A percentile compares a stretch with the other conserved stretches of the same genome.
These are phyloP conservation scores for Metrosideros polymorpha DNA, from an alignment of 441 rosid species.

Conservation along the genomic window DNA sequence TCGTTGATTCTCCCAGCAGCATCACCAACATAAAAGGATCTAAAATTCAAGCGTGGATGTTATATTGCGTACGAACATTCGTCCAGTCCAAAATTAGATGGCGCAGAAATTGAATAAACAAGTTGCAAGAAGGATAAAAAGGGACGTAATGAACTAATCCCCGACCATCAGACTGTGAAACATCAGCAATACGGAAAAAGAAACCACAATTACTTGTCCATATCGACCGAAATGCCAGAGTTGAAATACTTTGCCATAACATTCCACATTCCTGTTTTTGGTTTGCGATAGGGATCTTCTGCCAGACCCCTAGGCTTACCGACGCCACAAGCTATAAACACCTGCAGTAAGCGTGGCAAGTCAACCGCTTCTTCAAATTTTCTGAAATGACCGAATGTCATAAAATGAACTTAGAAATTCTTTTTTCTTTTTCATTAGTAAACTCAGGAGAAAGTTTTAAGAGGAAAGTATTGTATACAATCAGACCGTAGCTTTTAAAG, in stretches of 20 bases:
- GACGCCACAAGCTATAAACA: conserved; percentile 77
- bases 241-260: conserved; percentile 77
- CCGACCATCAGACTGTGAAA: accelerated
- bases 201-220: conserved; percentile 52
- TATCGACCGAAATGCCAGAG: conserved; percentile 66
- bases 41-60: conserved; percentile 9
- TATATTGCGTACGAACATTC: not conserved
- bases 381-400: not conserved
- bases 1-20: conserved; percentile 81
- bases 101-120: not conserved
- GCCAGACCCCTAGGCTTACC: conserved; percentile 28
- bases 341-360: conserved; percentile 27
- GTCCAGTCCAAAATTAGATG: not conserved
- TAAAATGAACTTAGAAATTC: not conserved
- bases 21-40: conserved; percentile 95
- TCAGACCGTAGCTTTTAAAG: not conserved
- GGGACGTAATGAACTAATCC: not conserved
- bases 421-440: not conserved
- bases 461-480: not conserved
- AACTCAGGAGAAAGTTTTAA: not conserved
- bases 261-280: conserved; percentile 88
- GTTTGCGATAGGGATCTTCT: conserved; percentile 77
- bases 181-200: not conserved
- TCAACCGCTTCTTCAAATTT: not conserved
- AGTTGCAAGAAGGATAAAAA: not conserved